phyloP scores from a whole-genome alignment of 352 stramenopile species.

The Peronospora belbahrii region DNA sequence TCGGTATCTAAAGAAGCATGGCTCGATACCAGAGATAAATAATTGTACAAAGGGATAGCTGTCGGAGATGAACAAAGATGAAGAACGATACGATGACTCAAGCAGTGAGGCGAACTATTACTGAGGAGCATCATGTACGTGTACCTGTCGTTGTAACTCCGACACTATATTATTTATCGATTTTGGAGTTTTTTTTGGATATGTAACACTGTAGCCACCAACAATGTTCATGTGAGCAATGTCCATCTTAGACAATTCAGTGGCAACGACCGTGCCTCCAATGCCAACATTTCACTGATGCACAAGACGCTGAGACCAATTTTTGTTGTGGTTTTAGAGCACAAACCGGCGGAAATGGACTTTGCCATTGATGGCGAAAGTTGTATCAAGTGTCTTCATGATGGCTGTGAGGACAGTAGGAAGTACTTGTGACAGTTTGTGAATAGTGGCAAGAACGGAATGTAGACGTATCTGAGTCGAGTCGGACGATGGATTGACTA shows the following conservation, averaged over 20 bases:
- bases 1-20: slow-evolving; percentile 32
- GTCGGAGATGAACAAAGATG: slow-evolving; percentile 3
- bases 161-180: slow-evolving; percentile 7
- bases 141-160: slow-evolving; percentile 14
- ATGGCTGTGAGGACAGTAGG: slow-evolving; percentile 53
- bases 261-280: slow-evolving; percentile 45
- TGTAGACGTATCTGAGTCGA: slow-evolving; percentile 51
- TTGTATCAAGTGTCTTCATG: slow-evolving; percentile 51
- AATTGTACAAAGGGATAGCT: neutral
- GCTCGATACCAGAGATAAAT: slow-evolving; percentile 10
- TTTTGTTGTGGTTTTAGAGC: slow-evolving; percentile 58
- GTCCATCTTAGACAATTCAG: no score
- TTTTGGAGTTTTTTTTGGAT: neutral
- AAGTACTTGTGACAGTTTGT: slow-evolving; percentile 39
- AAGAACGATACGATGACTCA: slow-evolving; percentile 13
- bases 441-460: slow-evolving; percentile 31
- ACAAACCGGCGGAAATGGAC: slow-evolving; percentile 66
- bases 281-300: slow-evolving; percentile 55
- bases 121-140: slow-evolving; percentile 23
- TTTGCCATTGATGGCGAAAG: slow-evolving; percentile 34
- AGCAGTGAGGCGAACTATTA: slow-evolving; percentile 13
- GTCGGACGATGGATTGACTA: slow-evolving; percentile 25
- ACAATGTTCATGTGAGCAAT: no score
- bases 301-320: slow-evolving; percentile 59
- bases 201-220: no score